These are phyloP conservation scores for Micractinium sp. DNA, from an alignment of 139 green algal genomes.

Conservation along the genomic window DNA sequence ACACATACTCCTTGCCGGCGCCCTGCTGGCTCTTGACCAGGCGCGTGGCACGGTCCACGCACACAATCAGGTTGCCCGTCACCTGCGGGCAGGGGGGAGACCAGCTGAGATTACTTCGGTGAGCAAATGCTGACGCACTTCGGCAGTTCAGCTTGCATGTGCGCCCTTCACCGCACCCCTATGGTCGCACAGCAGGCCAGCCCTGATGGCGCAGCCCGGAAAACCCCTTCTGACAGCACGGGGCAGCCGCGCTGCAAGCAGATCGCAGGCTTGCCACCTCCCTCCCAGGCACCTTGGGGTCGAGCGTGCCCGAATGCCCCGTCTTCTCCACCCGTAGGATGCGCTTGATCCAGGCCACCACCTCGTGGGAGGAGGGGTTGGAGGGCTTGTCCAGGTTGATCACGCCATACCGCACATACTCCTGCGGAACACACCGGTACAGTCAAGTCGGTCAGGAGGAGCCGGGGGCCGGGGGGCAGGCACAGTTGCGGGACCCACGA, in stretches of 20 bases:
- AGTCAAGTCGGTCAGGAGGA: too few relatives aligned
- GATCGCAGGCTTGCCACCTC: too few relatives aligned
- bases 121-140: too few relatives aligned
- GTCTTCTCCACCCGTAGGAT: constrained; percentile 99
- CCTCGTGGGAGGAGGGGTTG: constrained; percentile 97
- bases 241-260: too few relatives aligned
- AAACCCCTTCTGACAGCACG: too few relatives aligned
- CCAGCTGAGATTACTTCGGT: background rate
- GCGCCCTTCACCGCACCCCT: too few relatives aligned
- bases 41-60: constrained; percentile 95
- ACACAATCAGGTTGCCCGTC: constrained; percentile 97
- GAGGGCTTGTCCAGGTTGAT: constrained; percentile 99
- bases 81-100: background rate
- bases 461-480: too few relatives aligned
- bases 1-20: constrained; percentile 99
- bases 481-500: background rate
- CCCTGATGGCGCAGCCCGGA: too few relatives aligned
- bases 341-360: constrained; percentile 96
- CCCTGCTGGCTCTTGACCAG: constrained; percentile 99
- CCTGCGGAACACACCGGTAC: constrained; percentile 48
- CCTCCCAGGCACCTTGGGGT: constrained; percentile 20
- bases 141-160: too few relatives aligned
- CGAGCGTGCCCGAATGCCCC: constrained; percentile 78
- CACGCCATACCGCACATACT: constrained; percentile 96
- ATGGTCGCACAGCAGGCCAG: too few relatives aligned